phyloP scores from a whole-genome alignment of 2,329 filamentous ascomycete species.

The Sporothrix humicola region DNA sequence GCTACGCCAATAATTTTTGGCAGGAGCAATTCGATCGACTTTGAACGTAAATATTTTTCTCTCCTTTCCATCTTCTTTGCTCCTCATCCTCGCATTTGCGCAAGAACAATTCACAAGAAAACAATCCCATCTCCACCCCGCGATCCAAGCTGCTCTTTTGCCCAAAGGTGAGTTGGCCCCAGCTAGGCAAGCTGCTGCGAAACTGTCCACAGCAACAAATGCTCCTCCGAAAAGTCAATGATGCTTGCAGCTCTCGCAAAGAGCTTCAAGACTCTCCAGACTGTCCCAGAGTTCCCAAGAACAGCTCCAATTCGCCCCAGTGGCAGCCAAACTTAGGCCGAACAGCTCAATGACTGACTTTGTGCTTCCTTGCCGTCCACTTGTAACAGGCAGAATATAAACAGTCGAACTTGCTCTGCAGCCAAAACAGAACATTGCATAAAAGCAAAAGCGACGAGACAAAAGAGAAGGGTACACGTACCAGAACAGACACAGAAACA shows the following conservation, averaged over 20 bases:
- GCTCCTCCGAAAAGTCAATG: not conserved
- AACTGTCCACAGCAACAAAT: slow-evolving; percentile 20
- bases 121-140: slow-evolving; percentile 20
- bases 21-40: slow-evolving; percentile 31
- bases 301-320: not conserved
- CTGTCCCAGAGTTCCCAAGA: not conserved
- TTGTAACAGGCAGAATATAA: slow-evolving; percentile 8
- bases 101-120: slow-evolving; percentile 6
- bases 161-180: slow-evolving; percentile 32
- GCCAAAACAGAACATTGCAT: not conserved
- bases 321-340: not conserved
- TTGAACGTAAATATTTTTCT: slow-evolving; percentile 34
- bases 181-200: not conserved
- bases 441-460: slow-evolving; percentile 19
- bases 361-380: slow-evolving; percentile 12
- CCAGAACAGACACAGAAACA: slow-evolving; percentile 14
- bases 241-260: not conserved
- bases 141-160: slow-evolving; percentile 26
- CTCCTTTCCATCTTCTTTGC: slow-evolving; percentile 26
- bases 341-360: slow-evolving; percentile 13
- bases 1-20: slow-evolving; percentile 36
- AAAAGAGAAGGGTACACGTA: not conserved
- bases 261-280: not conserved
- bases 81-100: slow-evolving; percentile 22
- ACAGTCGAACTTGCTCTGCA: not conserved